Conservation (phyloP, 345 rosid genomes). For the Arabis hirsuta region DNA sequence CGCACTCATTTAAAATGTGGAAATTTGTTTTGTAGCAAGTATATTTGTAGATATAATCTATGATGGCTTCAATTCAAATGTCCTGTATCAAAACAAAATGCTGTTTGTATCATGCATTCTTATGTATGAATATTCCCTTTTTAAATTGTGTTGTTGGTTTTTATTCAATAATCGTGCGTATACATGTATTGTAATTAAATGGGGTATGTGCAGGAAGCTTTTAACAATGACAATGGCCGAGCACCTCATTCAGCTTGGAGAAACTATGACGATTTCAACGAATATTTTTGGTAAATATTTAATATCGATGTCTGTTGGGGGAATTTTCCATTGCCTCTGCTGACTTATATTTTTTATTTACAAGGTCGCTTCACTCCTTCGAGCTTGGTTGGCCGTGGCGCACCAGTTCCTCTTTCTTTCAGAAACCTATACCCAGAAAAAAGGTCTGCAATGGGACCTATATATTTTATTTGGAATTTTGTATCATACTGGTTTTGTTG, state of each 20-base stretch:
- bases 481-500: conserved; percentile 22
- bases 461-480: conserved; percentile 14
- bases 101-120: conserved; percentile 4
- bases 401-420: conserved; percentile 64
- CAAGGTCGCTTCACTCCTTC: conserved; percentile 89
- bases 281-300: conserved; percentile 76
- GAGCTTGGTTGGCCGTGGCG: conserved; percentile 99
- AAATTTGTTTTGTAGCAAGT: conserved; percentile 3
- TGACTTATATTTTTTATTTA: conserved; percentile 39
- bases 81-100: conserved; percentile 23
- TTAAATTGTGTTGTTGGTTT: conserved; percentile 13
- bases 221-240: conserved; percentile 82
- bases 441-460: conserved; percentile 57
- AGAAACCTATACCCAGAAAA: conserved; percentile 64
- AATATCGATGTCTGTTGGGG: conserved; percentile 8
- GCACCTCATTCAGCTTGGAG: conserved; percentile 99
- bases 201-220: conserved; percentile 71
- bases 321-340: conserved; percentile 22
- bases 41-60: conserved; percentile 18
- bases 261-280: conserved; percentile 97
- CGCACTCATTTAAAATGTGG: conserved; percentile 11
- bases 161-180: neutral
- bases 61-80: conserved; percentile 2
- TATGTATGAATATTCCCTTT: conserved; percentile 20
- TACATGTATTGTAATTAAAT: conserved; percentile 4